Conservation (phyloP, 164 flowering plant genomes). For the Protea cynaroides region DNA sequence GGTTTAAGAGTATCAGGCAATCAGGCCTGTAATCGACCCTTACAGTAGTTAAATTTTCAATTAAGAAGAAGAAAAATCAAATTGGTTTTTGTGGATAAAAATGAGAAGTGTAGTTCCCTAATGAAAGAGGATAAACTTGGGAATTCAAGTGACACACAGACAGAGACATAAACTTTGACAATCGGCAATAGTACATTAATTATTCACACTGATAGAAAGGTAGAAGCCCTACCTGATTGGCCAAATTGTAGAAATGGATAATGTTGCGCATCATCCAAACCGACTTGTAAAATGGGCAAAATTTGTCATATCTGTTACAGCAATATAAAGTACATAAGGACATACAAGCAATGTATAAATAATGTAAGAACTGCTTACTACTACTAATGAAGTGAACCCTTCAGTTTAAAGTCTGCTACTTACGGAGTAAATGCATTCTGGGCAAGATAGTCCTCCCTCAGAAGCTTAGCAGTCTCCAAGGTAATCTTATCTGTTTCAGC, state of each 20-base stretch:
- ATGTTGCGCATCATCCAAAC: constrained; percentile 99
- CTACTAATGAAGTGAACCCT: neutral
- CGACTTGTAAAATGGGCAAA: constrained; percentile 97
- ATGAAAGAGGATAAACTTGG: neutral
- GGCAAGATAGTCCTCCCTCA: constrained; percentile 98
- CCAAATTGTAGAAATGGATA: constrained; percentile 85
- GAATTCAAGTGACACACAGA: neutral
- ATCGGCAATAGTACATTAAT: neutral
- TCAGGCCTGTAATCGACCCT: no score
- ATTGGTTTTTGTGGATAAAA: neutral
- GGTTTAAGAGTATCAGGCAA: no score
- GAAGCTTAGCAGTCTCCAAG: constrained; percentile 94
- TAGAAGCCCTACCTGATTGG: constrained; percentile 65
- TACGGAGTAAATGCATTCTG: constrained; percentile 99
- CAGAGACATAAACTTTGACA: neutral
- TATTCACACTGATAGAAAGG: neutral
- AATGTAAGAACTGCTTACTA: neutral
- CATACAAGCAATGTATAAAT: no score
- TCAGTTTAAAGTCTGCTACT: constrained; percentile 19
- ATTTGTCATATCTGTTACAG: constrained; percentile 77
- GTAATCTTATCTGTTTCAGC: constrained; percentile 96
- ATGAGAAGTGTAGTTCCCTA: neutral
- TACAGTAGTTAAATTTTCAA: neutral
- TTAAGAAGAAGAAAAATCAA: neutral
- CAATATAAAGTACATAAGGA: constrained; percentile 6